A percentile compares a stretch with the other conserved stretches of the same genome.
These are phyloP conservation scores for Aspergillus bridgeri DNA, from an alignment of 495 filamentous ascomycete genomes.

Conservation along the genomic window DNA sequence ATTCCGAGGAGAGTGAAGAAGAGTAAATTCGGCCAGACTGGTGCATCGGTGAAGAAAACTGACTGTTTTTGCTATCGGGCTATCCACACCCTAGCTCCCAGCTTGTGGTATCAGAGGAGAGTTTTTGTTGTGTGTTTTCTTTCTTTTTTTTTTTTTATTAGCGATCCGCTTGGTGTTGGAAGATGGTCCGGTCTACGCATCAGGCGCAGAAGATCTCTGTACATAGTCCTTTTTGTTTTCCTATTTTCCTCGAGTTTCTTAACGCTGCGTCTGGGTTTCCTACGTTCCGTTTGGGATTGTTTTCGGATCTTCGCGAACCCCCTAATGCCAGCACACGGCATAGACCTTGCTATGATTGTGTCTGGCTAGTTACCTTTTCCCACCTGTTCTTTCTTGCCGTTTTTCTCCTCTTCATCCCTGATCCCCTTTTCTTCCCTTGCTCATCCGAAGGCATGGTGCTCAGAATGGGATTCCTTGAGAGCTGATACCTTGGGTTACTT, in stretches of 20 bases:
- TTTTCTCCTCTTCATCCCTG: not conserved
- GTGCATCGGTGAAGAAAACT: not conserved
- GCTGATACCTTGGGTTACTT: not conserved
- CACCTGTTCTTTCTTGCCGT: not conserved
- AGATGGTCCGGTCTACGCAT: conserved; percentile 2
- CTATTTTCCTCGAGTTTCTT: conserved; percentile 1
- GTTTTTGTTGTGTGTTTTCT: not conserved
- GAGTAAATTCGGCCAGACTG: conserved; percentile 31
- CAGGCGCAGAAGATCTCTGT: conserved; percentile 9
- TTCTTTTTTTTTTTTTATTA: conserved; percentile 11
- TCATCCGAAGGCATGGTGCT: not conserved
- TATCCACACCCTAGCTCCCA: conserved; percentile 12
- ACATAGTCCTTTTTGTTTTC: conserved; percentile 9
- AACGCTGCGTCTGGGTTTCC: conserved; percentile 4
- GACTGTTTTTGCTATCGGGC: conserved; percentile 7
- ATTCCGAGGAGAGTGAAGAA: conserved; percentile 55
- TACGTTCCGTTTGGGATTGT: conserved; percentile 2
- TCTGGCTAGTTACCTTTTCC: not conserved
- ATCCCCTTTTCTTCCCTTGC: not conserved
- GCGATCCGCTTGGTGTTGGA: conserved; percentile 12
- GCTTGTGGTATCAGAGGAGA: not conserved
- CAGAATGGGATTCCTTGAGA: not conserved
- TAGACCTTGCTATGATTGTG: not conserved
- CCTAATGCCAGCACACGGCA: not conserved
- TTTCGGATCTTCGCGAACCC: not conserved